Evolutionary conservation across 352 stramenopile species (phyloP).

Genomic region (Globisporangium paddicum): DNA sequence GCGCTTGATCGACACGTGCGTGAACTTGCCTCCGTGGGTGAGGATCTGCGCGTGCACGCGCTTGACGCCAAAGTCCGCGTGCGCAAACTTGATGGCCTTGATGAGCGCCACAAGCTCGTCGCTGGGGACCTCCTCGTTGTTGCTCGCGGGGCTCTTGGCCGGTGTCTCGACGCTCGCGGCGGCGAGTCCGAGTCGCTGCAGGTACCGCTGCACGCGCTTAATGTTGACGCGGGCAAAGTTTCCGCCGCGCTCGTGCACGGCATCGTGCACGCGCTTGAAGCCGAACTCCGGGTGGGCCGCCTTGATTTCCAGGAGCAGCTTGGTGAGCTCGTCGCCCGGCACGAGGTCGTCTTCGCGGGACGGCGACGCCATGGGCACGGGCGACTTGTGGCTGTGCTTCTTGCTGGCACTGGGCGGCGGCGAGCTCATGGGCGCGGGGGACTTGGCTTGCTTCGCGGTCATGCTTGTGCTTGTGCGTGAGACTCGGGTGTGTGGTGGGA

Average conservation of each 20-base stretch:
- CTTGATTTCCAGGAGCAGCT: constrained; percentile 37
- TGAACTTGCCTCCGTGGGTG: constrained; percentile 76
- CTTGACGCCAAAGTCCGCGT: constrained; percentile 80
- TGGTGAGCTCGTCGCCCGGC: constrained; percentile 24
- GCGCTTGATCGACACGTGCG: constrained; percentile 67
- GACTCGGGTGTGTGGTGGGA: not conserved
- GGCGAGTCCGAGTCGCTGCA: constrained; percentile 22
- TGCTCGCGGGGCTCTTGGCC: constrained; percentile 20
- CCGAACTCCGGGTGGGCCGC: constrained; percentile 31
- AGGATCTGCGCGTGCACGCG: constrained; percentile 74
- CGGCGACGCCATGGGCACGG: constrained; percentile 5
- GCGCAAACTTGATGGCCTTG: constrained; percentile 86
- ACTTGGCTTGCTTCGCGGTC: constrained; percentile 10
- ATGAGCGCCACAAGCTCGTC: constrained; percentile 84
- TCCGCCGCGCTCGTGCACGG: constrained; percentile 25
- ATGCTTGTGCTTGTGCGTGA: no score
- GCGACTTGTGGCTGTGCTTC: constrained; percentile 4
- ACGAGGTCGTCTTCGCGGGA: constrained; percentile 14
- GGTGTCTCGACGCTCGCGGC: constrained; percentile 2
- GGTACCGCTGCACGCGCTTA: constrained; percentile 33
- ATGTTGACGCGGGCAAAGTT: constrained; percentile 27
- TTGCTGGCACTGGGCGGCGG: constrained; percentile 7
- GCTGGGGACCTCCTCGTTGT: constrained; percentile 36
- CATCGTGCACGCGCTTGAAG: constrained; percentile 29
- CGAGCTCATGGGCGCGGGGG: not conserved